phyloP scores from a whole-genome alignment of 2,329 filamentous ascomycete genomes.

The Penicillium polonicum region DNA sequence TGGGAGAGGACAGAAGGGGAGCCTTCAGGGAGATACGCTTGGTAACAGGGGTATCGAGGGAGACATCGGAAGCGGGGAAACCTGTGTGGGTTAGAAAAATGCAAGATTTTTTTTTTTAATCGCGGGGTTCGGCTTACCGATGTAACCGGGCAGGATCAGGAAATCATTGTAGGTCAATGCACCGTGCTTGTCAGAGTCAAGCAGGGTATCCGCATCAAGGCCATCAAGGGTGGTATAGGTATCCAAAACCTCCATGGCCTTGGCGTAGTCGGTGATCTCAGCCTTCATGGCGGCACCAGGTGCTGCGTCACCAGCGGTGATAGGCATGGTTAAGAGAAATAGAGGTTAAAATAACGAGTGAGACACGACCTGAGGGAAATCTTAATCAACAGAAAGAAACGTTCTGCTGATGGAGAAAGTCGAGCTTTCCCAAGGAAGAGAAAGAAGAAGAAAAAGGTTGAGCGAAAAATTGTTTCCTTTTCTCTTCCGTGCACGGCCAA shows the following conservation, averaged over 20 bases:
- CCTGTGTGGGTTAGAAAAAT: slow-evolving; percentile 45
- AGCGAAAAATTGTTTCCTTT: slow-evolving; percentile 33
- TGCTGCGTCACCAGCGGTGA: slow-evolving; percentile 61
- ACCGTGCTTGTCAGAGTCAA: slow-evolving; percentile 88
- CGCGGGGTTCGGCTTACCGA: slow-evolving; percentile 56
- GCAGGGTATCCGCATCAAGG: slow-evolving; percentile 78
- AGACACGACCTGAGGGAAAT: slow-evolving; percentile 21
- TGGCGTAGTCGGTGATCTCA: slow-evolving; percentile 69
- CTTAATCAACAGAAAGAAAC: slow-evolving; percentile 49
- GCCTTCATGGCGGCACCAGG: slow-evolving; percentile 50
- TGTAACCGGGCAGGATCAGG: slow-evolving; percentile 92
- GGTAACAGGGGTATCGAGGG: slow-evolving; percentile 86
- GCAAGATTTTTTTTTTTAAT: not conserved
- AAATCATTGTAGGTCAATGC: slow-evolving; percentile 99
- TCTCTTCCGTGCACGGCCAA: slow-evolving; percentile 28
- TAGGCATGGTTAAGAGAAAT: slow-evolving; percentile 58
- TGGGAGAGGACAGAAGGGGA: slow-evolving; percentile 94
- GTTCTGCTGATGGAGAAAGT: slow-evolving; percentile 61
- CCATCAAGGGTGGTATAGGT: slow-evolving; percentile 80
- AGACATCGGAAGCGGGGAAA: slow-evolving; percentile 87
- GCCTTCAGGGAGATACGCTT: slow-evolving; percentile 96
- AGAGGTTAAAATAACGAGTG: slow-evolving; percentile 29
- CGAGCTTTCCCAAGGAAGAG: slow-evolving; percentile 57
- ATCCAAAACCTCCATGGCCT: slow-evolving; percentile 76
- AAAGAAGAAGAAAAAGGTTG: slow-evolving; percentile 44